These are phyloP conservation scores for Lojkania enalia DNA, from an alignment of 2,329 filamentous ascomycete genomes.

Conservation along the genomic window DNA sequence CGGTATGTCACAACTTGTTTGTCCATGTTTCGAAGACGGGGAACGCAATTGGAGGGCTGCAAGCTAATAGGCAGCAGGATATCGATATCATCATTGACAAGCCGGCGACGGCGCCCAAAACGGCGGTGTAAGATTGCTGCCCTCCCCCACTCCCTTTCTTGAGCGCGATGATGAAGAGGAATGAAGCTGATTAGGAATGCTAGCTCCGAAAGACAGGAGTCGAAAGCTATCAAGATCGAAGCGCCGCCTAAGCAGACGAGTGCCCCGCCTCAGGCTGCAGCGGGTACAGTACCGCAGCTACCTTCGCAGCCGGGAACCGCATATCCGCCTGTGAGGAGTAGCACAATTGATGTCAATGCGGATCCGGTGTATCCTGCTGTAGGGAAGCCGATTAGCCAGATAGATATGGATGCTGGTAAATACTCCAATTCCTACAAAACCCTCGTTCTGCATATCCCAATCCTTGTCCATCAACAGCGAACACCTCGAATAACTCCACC, in stretches of 20 bases:
- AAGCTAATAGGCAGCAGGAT: conserved; percentile 47
- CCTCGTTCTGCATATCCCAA: no score
- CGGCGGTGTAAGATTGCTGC: conserved; percentile 36
- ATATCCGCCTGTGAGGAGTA: conserved; percentile 70
- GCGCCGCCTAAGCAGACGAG: conserved; percentile 23
- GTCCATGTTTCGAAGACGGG: neutral
- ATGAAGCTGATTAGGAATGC: no score
- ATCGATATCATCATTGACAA: conserved; percentile 58
- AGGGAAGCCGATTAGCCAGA: conserved; percentile 70
- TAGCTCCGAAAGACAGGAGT: conserved; percentile 26
- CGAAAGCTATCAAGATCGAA: conserved; percentile 45
- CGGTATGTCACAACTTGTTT: conserved; percentile 33
- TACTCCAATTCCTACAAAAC: no score
- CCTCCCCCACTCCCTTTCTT: conserved; percentile 19
- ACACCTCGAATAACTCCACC: no score
- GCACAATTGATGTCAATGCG: conserved; percentile 80
- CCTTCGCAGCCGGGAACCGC: conserved; percentile 30
- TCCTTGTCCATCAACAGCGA: no score
- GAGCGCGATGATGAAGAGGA: no score
- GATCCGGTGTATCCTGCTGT: conserved; percentile 75
- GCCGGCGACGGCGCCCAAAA: conserved; percentile 46
- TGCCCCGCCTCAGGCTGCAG: conserved; percentile 18
- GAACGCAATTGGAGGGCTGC: conserved; percentile 19
- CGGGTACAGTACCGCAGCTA: conserved; percentile 13
- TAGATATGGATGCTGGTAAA: conserved; percentile 55